Evolutionary conservation across 228 moss, liverwort and hornwort species (phyloP).

Genomic region (Sphagnum fallax): DNA sequence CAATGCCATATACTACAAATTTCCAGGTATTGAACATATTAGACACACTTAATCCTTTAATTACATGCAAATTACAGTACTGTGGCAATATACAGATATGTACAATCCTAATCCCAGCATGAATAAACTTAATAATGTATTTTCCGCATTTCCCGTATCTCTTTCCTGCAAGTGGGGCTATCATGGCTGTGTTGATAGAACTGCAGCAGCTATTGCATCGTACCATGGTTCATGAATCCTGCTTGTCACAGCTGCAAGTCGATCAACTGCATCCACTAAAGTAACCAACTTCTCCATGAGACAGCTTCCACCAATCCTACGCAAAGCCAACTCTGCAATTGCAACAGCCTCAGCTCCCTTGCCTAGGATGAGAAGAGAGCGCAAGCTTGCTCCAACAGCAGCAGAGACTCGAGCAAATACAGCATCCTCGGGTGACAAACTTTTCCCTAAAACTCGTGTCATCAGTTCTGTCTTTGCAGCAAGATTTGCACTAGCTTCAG

Average conservation of each 20-base stretch:
- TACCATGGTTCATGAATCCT: slow-evolving; percentile 90
- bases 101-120: no score
- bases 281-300: slow-evolving; percentile 69
- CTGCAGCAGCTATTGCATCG: no score
- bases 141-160: no score
- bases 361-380: slow-evolving; percentile 69
- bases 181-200: no score
- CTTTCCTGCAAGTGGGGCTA: no score
- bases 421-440: slow-evolving; percentile 71
- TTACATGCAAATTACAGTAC: no score
- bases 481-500: slow-evolving; percentile 16
- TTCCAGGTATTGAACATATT: no score
- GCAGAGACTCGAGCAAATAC: slow-evolving; percentile 80
- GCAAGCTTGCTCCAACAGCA: slow-evolving; percentile 73
- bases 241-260: slow-evolving; percentile 60
- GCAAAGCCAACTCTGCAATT: slow-evolving; percentile 62
- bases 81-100: no score
- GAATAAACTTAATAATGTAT: no score
- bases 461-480: slow-evolving; percentile 63
- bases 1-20: no score
- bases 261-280: slow-evolving; percentile 54
- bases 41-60: no score
- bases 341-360: slow-evolving; percentile 55
- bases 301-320: slow-evolving; percentile 78
- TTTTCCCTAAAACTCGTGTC: slow-evolving; percentile 77